Evolutionary conservation across 2,329 filamentous ascomycete species (phyloP).

Genomic region (Aureobasidium sp.): DNA sequence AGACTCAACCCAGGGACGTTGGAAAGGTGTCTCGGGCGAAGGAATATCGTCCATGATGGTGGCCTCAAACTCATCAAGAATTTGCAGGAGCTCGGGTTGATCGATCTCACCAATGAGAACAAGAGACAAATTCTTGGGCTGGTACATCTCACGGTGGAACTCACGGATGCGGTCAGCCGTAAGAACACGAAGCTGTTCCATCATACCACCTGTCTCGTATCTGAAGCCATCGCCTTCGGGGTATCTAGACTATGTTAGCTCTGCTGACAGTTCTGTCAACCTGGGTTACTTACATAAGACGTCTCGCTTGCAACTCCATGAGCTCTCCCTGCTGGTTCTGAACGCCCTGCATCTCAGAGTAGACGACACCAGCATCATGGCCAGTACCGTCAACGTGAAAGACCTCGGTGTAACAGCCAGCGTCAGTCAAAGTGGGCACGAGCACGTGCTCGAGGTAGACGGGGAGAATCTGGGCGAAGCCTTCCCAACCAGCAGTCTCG

Average conservation of each 20-base stretch:
- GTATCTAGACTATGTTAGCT: constrained; percentile 54
- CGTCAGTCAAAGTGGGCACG: constrained; percentile 91
- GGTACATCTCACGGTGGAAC: constrained; percentile 98
- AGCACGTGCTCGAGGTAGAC: constrained; percentile 97
- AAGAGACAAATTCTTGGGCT: constrained; percentile 93
- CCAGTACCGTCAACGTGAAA: constrained; percentile 95
- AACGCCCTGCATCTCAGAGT: constrained; percentile 98
- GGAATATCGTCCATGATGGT: constrained; percentile 88
- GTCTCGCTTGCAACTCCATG: constrained; percentile 85
- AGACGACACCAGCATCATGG: constrained; percentile 89
- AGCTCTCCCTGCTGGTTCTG: constrained; percentile 87
- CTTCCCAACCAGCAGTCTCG: constrained; percentile 96
- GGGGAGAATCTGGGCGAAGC: constrained; percentile 93
- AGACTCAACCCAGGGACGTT: constrained; percentile 92
- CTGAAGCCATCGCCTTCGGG: constrained; percentile 92
- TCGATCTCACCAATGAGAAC: constrained; percentile 94
- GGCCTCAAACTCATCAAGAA: constrained; percentile 89
- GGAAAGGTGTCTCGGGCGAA: constrained; percentile 77
- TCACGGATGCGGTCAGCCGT: constrained; percentile 92
- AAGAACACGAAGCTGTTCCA: constrained; percentile 87
- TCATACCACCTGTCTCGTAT: constrained; percentile 99
- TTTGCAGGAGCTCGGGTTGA: constrained; percentile 80
- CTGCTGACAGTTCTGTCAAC: rapidly evolving
- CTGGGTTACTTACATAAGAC: constrained; percentile 58
- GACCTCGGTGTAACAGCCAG: constrained; percentile 94